Evolutionary conservation across 2,329 filamentous ascomycete species (phyloP).

Genomic region (Penicillium digitatum): DNA sequence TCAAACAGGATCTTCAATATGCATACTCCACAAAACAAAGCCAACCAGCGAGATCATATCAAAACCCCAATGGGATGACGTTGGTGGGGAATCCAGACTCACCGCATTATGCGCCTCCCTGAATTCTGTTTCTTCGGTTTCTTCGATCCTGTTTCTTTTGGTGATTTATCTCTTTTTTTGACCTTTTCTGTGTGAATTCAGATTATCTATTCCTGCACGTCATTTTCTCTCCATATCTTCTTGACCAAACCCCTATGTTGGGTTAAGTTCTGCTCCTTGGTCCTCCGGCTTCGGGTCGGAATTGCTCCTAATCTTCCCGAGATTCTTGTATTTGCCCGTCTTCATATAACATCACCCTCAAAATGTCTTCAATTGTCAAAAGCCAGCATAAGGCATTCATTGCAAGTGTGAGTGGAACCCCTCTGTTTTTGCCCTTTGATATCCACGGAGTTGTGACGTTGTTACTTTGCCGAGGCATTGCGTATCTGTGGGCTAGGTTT

Average conservation of each 20-base stretch:
- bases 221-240: not conserved
- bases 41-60: not conserved
- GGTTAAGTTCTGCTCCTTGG: slow-evolving; percentile 5
- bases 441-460: not conserved
- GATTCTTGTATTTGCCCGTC: not conserved
- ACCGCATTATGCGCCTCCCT: slow-evolving; percentile 17
- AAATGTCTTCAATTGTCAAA: slow-evolving; percentile 20
- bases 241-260: slow-evolving; percentile 7
- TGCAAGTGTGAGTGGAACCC: slow-evolving; percentile 22
- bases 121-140: not conserved
- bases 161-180: not conserved
- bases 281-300: slow-evolving; percentile 15
- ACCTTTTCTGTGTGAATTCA: not conserved
- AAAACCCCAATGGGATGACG: slow-evolving; percentile 19
- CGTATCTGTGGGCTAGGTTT: not conserved
- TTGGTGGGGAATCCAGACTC: slow-evolving; percentile 28
- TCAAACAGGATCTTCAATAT: not conserved
- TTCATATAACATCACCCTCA: slow-evolving; percentile 8
- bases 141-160: not conserved
- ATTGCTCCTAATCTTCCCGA: slow-evolving; percentile 23
- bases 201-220: slow-evolving; percentile 2
- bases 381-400: slow-evolving; percentile 25
- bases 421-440: not conserved
- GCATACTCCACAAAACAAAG: not conserved
- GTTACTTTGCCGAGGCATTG: slow-evolving; percentile 1